A percentile compares a stretch with the other conserved stretches of the same genome.
Conservation (phyloP, 176 grass and related monocot species). For the Lolium multiflorum region DNA sequence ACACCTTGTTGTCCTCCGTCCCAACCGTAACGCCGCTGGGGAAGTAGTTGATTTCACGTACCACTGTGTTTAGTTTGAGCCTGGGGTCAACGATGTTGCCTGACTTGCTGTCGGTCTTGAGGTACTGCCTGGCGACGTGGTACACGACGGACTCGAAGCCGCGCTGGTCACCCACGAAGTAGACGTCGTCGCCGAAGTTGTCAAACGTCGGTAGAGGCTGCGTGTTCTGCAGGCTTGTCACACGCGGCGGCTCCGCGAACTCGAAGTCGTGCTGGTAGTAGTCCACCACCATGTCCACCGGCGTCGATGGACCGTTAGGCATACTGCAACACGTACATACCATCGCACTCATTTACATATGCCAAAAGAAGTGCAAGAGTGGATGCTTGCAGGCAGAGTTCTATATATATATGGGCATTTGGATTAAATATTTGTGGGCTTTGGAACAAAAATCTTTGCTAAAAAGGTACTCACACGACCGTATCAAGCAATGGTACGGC, state of each 20-base stretch:
- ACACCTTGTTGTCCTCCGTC: background rate
- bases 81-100: conserved; percentile 44
- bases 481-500: too few relatives aligned
- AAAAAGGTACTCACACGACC: too few relatives aligned
- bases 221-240: conserved; percentile 63
- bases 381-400: too few relatives aligned
- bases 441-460: too few relatives aligned
- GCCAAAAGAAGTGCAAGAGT: too few relatives aligned
- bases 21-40: background rate
- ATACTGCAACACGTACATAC: background rate
- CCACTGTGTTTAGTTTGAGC: conserved; percentile 1
- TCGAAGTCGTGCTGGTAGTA: background rate
- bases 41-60: background rate
- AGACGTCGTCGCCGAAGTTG: conserved; percentile 48
- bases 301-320: background rate
- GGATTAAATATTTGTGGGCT: too few relatives aligned
- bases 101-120: conserved; percentile 16
- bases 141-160: conserved; percentile 51
- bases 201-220: conserved; percentile 48
- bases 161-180: conserved; percentile 60
- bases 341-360: background rate
- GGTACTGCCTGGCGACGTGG: conserved; percentile 49
- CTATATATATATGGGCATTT: too few relatives aligned
- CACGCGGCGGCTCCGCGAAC: conserved; percentile 53
- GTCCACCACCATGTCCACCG: conserved; percentile 51